Base-by-base conservation (phyloP, 331 rosid species). In the Rosa hybrid region DNA sequence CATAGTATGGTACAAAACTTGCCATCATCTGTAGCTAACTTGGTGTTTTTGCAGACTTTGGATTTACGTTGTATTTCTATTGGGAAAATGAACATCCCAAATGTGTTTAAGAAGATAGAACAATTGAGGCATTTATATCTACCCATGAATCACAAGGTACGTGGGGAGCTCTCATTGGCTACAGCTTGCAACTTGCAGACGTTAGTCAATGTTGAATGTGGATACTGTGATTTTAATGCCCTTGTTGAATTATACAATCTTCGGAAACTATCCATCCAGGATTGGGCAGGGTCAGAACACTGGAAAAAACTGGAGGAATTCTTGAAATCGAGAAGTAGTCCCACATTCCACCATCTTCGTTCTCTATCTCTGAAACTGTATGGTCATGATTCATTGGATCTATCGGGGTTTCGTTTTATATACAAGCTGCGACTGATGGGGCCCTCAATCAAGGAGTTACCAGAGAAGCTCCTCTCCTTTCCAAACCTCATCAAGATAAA, bases 81-180 rank as follows among this genome's bases (percentile, higher is more conserved):
- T 27, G 30, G 30, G 30, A 27, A 27, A 27, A 27, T 27, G 30
- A 27, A 27, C 30, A 27, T 27, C 30, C 34, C 34, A 2, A 30
- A 30, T 30, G 72, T 77, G 14, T 8, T 84, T 62, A 54, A 77
- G 80, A 85, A 80, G 84, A 59, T 88, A 84, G 64, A 80, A 69
- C 73, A 77, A 12, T 76, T 88, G 86, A 88, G 86, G 38, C 92
- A 86, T 86, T 46, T 90, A 45, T 88, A 86, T 83, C 87, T 88
- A 74, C 88, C 86, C 0, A 0, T 3, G 12, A 0, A 0, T 8
- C 0, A 1, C 0, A 0, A 0, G 0, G 7, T 0, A 4, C 0
- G 0, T 79, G 88, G 83, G 68, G 5, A 13, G 16, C 1, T 48
- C 11, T 7, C 7, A 11, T 65, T 48, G 49, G 74, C 53, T 4